Evolutionary conservation across 441 rosid genomes (phyloP).

Genomic region (Populus hybrid): DNA sequence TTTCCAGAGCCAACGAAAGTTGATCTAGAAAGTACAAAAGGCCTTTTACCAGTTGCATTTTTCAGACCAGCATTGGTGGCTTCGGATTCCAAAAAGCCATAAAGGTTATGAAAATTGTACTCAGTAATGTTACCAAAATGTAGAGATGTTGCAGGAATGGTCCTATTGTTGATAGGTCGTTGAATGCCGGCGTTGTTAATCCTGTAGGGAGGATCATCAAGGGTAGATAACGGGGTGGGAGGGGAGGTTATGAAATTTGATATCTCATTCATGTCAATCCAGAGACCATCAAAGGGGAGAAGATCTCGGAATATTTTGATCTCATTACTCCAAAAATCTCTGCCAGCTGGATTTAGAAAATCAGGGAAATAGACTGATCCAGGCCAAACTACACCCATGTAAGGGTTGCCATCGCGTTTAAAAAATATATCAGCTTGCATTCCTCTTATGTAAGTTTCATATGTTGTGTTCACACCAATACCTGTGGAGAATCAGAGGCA

Average conservation of each 20-base stretch:
- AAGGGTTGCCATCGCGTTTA: conserved; percentile 52
- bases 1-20: conserved; percentile 44
- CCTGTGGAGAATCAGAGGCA: conserved; percentile 32
- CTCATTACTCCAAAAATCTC: conserved; percentile 54
- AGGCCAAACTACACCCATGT: conserved; percentile 56
- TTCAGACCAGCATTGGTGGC: conserved; percentile 55
- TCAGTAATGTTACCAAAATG: conserved; percentile 64
- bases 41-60: conserved; percentile 52
- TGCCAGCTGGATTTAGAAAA: conserved; percentile 52
- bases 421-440: conserved; percentile 56
- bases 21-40: conserved; percentile 50
- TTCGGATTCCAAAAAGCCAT: conserved; percentile 62
- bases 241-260: conserved; percentile 64
- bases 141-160: conserved; percentile 51
- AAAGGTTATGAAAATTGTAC: conserved; percentile 67
- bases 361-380: conserved; percentile 58
- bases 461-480: conserved; percentile 43
- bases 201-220: conserved; percentile 77
- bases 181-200: conserved; percentile 46
- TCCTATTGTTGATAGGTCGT: conserved; percentile 30
- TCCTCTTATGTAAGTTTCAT: conserved; percentile 59
- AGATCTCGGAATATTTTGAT: conserved; percentile 48
- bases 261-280: conserved; percentile 17
- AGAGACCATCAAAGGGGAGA: conserved; percentile 56
- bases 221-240: conserved; percentile 36